Evolutionary conservation across 2,329 filamentous ascomycete genomes (phyloP).

Genomic region (Apiospora kogelbergensis): DNA sequence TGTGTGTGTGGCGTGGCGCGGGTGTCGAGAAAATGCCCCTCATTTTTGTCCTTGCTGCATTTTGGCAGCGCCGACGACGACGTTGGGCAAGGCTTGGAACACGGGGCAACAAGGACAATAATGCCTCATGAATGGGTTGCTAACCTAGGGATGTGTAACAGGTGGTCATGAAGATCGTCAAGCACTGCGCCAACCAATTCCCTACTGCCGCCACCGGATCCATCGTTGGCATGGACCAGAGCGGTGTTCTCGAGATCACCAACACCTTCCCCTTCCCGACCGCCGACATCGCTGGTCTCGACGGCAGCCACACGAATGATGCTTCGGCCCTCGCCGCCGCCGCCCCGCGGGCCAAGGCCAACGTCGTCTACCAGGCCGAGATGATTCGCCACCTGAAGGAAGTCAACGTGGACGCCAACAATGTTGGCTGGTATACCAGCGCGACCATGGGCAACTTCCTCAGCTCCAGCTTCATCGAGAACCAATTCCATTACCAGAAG

Average conservation of each 20-base stretch:
- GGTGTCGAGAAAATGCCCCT: conserved; percentile 21
- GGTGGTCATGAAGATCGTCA: conserved; percentile 98
- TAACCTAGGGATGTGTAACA: conserved; percentile 33
- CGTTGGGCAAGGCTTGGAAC: background rate
- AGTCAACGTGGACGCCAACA: conserved; percentile 98
- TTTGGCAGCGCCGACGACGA: background rate
- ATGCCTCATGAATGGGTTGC: background rate
- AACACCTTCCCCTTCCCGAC: conserved; percentile 94
- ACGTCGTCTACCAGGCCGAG: conserved; percentile 84
- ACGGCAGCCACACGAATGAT: conserved; percentile 67
- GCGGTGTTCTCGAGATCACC: conserved; percentile 81
- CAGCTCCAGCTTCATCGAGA: conserved; percentile 94
- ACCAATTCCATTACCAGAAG: conserved; percentile 96
- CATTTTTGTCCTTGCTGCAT: conserved; percentile 24
- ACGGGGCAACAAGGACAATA: background rate
- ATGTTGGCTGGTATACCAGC: conserved; percentile 97
- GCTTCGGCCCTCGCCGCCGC: conserved; percentile 77
- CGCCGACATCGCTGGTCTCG: conserved; percentile 67
- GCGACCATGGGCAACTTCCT: conserved; percentile 99
- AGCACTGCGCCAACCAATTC: conserved; percentile 86
- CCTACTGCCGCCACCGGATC: conserved; percentile 87
- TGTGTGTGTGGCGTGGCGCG: too few relatives aligned
- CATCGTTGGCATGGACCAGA: conserved; percentile 89
- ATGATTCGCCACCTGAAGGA: conserved; percentile 97
- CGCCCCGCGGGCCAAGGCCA: conserved; percentile 89